These are phyloP conservation scores for Sporothrix brunneoviolacea DNA, from an alignment of 2,329 filamentous ascomycete genomes.

Conservation along the genomic window DNA sequence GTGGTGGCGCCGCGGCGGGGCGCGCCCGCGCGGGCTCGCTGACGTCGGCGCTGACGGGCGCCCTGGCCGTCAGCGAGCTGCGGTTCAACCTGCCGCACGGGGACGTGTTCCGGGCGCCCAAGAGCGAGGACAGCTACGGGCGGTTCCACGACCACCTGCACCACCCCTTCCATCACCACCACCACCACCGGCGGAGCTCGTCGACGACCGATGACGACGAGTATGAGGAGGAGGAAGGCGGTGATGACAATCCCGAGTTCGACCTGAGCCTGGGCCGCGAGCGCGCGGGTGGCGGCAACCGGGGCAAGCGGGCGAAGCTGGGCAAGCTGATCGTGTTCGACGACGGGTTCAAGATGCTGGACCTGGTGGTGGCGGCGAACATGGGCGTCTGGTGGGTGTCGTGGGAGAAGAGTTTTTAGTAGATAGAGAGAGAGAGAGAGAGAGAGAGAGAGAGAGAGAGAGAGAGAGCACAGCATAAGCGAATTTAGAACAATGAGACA, in stretches of 20 bases:
- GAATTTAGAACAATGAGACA: no score
- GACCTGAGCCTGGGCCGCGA: slow-evolving; percentile 68
- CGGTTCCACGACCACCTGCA: slow-evolving; percentile 36
- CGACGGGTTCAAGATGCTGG: slow-evolving; percentile 91
- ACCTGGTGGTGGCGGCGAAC: slow-evolving; percentile 84
- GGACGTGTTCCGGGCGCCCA: slow-evolving; percentile 33
- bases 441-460: no score
- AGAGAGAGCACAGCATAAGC: no score
- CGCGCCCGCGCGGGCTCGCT: slow-evolving; percentile 22
- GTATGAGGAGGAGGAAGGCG: slow-evolving; percentile 26
- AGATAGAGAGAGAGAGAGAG: no score
- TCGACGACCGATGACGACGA: slow-evolving; percentile 32
- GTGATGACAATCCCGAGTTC: slow-evolving; percentile 31
- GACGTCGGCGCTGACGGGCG: slow-evolving; percentile 27
- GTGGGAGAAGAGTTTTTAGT: slow-evolving; percentile 54
- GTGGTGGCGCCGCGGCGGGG: no score
- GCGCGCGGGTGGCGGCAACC: slow-evolving; percentile 75
- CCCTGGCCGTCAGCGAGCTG: slow-evolving; percentile 65
- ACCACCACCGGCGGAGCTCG: slow-evolving; percentile 24
- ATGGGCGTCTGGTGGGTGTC: slow-evolving; percentile 90
- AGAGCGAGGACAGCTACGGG: slow-evolving; percentile 13
- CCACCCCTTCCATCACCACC: slow-evolving; percentile 32
- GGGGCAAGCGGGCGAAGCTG: slow-evolving; percentile 82
- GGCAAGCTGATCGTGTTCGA: slow-evolving; percentile 87
- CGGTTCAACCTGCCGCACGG: slow-evolving; percentile 76